A percentile compares a stretch with the other conserved stretches of the same genome.
Conservation (phyloP, 2,329 filamentous ascomycete species). For the Aspergillus uvarum region DNA sequence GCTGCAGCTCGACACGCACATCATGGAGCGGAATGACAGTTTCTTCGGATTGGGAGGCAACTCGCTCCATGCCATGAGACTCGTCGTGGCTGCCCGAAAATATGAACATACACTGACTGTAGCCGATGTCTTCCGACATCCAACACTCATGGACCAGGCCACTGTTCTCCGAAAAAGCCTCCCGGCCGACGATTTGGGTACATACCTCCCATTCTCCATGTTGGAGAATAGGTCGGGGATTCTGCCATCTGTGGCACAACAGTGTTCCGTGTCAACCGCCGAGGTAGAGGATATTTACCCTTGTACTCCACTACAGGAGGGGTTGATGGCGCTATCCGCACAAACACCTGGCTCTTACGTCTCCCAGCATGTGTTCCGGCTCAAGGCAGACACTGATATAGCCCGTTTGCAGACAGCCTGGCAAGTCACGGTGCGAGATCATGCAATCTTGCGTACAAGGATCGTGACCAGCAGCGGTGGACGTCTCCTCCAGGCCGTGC, state of each 20-base stretch:
- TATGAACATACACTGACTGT: slow-evolving; percentile 1
- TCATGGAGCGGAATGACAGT: slow-evolving; percentile 19
- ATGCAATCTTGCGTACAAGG: not conserved
- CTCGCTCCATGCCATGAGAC: slow-evolving; percentile 24
- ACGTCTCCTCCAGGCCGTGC: not conserved
- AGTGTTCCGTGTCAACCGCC: not conserved
- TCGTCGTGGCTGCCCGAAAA: not conserved
- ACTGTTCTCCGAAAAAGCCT: not conserved
- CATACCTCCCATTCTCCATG: not conserved
- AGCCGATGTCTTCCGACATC: slow-evolving; percentile 1
- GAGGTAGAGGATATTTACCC: slow-evolving; percentile 23
- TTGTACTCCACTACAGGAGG: slow-evolving; percentile 25
- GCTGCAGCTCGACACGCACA: slow-evolving; percentile 14
- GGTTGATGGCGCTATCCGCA: slow-evolving; percentile 24
- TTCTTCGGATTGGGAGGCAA: slow-evolving; percentile 32
- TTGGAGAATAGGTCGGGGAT: not conserved
- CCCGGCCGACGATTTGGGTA: too few relatives aligned
- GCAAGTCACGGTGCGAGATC: not conserved
- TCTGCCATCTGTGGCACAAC: not conserved
- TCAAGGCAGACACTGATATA: slow-evolving; percentile 15
- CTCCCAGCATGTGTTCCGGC: not conserved
- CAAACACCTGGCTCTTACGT: slow-evolving; percentile 14
- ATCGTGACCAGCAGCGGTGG: not conserved
- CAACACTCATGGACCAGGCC: not conserved
- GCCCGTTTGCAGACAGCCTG: not conserved